Percentiles rank a stretch among this genome's conserved stretches.
Evolutionary conservation across 2,329 filamentous ascomycete genomes (phyloP).

Genomic region (Emericellopsis cladophorae): DNA sequence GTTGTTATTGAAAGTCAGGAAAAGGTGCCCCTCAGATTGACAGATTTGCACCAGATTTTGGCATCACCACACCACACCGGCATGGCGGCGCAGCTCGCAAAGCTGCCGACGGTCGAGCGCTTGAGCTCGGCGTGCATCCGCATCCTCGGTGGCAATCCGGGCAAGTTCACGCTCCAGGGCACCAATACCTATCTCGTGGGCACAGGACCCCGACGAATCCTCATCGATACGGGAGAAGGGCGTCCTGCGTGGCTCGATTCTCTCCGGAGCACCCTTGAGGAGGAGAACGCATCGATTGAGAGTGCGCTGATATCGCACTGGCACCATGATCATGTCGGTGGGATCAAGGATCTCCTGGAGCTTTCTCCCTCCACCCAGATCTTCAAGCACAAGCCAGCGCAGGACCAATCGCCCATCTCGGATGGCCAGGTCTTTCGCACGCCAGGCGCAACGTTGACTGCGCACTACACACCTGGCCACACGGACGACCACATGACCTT

Average conservation of each 20-base stretch:
- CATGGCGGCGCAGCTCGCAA: slow-evolving; percentile 50
- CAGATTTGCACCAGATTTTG: no score
- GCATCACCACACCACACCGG: slow-evolving; percentile 7
- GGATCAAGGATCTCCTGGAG: slow-evolving; percentile 55
- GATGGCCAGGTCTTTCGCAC: slow-evolving; percentile 42
- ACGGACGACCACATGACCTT: slow-evolving; percentile 74
- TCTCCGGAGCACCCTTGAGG: slow-evolving; percentile 49
- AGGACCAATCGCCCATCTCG: slow-evolving; percentile 27
- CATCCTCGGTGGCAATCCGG: slow-evolving; percentile 81
- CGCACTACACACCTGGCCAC: slow-evolving; percentile 54
- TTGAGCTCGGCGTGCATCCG: slow-evolving; percentile 69
- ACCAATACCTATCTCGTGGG: slow-evolving; percentile 95
- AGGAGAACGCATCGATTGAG: slow-evolving; percentile 58
- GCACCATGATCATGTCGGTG: slow-evolving; percentile 78
- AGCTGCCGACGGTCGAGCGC: slow-evolving; percentile 62
- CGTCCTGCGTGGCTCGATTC: slow-evolving; percentile 57
- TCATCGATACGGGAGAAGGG: slow-evolving; percentile 88
- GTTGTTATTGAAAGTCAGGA: no score
- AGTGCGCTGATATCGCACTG: slow-evolving; percentile 75
- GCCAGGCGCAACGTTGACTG: slow-evolving; percentile 53
- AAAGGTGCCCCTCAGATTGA: no score
- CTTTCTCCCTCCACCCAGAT: slow-evolving; percentile 51
- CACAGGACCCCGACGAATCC: slow-evolving; percentile 55
- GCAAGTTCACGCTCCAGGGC: slow-evolving; percentile 64
- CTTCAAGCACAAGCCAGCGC: slow-evolving; percentile 51